Percentiles rank a stretch among this genome's conserved stretches.
Evolutionary conservation across 2,329 filamentous ascomycete genomes (phyloP).

Genomic region (Botrytis hyacinthi): DNA sequence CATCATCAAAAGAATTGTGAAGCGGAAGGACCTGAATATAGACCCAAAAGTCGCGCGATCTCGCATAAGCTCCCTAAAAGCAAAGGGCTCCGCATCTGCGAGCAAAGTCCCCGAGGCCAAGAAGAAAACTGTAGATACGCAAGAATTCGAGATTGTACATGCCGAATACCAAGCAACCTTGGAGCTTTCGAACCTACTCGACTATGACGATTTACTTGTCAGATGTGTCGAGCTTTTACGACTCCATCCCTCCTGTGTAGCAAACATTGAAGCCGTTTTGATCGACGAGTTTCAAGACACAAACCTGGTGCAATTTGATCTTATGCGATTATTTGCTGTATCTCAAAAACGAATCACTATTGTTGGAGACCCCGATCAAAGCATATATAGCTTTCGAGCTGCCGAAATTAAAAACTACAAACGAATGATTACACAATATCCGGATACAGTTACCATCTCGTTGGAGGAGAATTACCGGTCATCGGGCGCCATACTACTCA

Average conservation of each 20-base stretch:
- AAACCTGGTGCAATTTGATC: constrained; percentile 88
- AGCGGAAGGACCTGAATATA: constrained; percentile 64
- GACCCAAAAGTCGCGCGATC: constrained; percentile 69
- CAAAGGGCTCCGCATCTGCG: constrained; percentile 45
- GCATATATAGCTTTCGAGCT: constrained; percentile 93
- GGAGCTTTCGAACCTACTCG: constrained; percentile 74
- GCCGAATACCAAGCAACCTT: constrained; percentile 76
- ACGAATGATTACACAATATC: constrained; percentile 73
- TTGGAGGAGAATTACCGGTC: constrained; percentile 95
- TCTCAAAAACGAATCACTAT: constrained; percentile 76
- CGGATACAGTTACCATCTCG: constrained; percentile 75
- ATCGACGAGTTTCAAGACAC: constrained; percentile 99
- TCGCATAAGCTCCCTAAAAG: constrained; percentile 71
- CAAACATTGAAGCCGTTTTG: constrained; percentile 84
- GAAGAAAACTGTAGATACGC: constrained; percentile 47
- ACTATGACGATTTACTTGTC: constrained; percentile 91
- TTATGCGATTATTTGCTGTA: constrained; percentile 86
- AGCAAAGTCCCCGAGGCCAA: constrained; percentile 9
- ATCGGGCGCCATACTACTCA: constrained; percentile 76
- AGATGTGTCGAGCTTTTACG: constrained; percentile 77
- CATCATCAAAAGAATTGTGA: constrained; percentile 80
- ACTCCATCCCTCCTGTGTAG: constrained; percentile 73
- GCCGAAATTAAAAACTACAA: constrained; percentile 88
- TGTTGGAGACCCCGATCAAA: constrained; percentile 95
- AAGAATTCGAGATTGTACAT: constrained; percentile 70